Evolutionary conservation across 495 filamentous ascomycete genomes (phyloP).

Genomic region (Hamigera avellanea): DNA sequence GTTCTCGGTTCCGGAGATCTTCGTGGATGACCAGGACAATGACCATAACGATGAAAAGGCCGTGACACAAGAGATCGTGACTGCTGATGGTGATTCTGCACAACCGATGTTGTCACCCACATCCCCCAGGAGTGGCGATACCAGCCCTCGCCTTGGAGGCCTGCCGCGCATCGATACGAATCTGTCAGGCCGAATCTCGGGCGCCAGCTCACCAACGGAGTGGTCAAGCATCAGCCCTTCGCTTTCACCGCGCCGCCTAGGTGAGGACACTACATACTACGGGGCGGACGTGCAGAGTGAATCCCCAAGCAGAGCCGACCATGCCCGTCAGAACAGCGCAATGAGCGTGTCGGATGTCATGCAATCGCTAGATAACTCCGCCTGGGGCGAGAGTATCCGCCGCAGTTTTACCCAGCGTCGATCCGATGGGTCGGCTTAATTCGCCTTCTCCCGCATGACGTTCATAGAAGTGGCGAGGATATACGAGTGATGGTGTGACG

Average conservation of each 20-base stretch:
- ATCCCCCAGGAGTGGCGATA: slow-evolving; percentile 18
- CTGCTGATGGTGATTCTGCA: slow-evolving; percentile 3
- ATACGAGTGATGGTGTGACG: slow-evolving; percentile 1
- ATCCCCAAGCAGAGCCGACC: slow-evolving; percentile 6
- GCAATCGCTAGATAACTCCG: slow-evolving; percentile 71
- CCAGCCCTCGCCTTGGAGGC: slow-evolving; percentile 12
- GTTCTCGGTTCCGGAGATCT: slow-evolving; percentile 82
- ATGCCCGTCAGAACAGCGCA: slow-evolving; percentile 43
- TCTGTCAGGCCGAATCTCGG: slow-evolving; percentile 17
- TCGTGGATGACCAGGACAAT: slow-evolving; percentile 54
- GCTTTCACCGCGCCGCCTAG: slow-evolving; percentile 24
- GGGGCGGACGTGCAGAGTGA: slow-evolving; percentile 10
- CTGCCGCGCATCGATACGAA: slow-evolving; percentile 34
- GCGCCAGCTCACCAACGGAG: slow-evolving; percentile 26
- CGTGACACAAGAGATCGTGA: neutral
- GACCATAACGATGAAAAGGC: slow-evolving; percentile 11
- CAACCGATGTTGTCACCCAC: slow-evolving; percentile 26
- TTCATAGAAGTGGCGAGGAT: no score
- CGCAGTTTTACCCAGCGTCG: slow-evolving; percentile 73
- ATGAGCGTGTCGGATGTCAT: slow-evolving; percentile 72
- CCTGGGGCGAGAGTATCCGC: slow-evolving; percentile 86
- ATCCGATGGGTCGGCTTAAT: slow-evolving; percentile 17
- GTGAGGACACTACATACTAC: slow-evolving; percentile 22
- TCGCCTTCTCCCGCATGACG: neutral
- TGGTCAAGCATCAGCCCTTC: slow-evolving; percentile 36